Conservation (phyloP, 805 yeast species). For the Barnettozyma botsteinii region DNA sequence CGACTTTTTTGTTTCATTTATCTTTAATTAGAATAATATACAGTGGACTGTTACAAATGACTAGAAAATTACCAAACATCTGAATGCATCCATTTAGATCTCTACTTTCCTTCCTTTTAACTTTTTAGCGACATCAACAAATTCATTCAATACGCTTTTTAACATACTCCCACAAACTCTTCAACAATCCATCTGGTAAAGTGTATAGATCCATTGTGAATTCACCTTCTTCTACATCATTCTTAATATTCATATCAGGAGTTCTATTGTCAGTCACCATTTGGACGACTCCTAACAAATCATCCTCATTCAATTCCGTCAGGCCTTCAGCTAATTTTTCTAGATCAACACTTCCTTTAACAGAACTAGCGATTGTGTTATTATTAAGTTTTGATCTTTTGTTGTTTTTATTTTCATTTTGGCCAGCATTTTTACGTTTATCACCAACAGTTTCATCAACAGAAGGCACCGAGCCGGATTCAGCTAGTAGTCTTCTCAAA, state of each 20-base stretch:
- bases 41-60: not conserved
- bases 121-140: not conserved
- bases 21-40: not conserved
- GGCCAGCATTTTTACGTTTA: constrained; percentile 32
- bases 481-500: constrained; percentile 65
- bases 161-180: constrained; percentile 92
- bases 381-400: constrained; percentile 24
- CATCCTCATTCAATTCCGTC: constrained; percentile 86
- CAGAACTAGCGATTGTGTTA: constrained; percentile 36
- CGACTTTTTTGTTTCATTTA: not conserved
- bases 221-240: constrained; percentile 95
- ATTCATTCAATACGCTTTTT: constrained; percentile 51
- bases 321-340: constrained; percentile 88
- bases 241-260: constrained; percentile 90
- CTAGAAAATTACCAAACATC: no score
- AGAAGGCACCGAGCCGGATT: constrained; percentile 78
- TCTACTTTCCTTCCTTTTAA: not conserved
- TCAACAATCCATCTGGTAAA: constrained; percentile 82
- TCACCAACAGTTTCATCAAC: constrained; percentile 29
- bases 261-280: constrained; percentile 96
- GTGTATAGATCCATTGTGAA: constrained; percentile 94
- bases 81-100: not conserved
- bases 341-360: constrained; percentile 75
- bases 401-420: constrained; percentile 17
- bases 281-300: constrained; percentile 88